Evolutionary conservation across 2,329 filamentous ascomycete species (phyloP), one percentile per base, ranked within the genome.

Genomic region (Chaetothyriales sp.): DNA sequence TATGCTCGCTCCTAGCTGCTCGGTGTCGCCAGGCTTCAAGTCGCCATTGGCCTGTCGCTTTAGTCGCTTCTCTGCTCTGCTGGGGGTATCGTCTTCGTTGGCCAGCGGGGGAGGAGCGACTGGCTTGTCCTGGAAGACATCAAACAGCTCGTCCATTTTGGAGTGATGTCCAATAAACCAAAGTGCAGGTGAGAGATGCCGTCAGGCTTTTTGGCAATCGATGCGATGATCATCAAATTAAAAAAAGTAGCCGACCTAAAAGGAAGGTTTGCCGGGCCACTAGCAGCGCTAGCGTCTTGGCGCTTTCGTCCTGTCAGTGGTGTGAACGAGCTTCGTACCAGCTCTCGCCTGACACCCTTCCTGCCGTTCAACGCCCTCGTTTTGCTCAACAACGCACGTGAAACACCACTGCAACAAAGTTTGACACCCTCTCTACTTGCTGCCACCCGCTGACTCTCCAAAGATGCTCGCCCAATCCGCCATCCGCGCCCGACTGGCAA

Each of bases 31-130:
- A 20, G 22, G 22, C 63, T 89, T 90, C 57, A 87, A 79, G 53
- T 79, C 78, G 55, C 87, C 86, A 65, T 88, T 89, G 42, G 83
- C 82, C 66, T 87, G 86, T 67, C 88, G 79, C 76, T 95, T 95
- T 36, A 54, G 47, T 71, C 88, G 92, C 70, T 73, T 84, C 66
- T 77, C 79, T 60, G 69, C 73, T 47, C 64, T 55, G 54, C 64
- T 67, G 54, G 59, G 58, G 55, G 65, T 67, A 46, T 60, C 51
- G 46, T 58, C 53, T 59, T 59, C 55, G 58, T 65, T 65, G 32
- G 61, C 57, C 49, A 61, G 51, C 6, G 55, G 44, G 10, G 51
- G 36, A 54, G 59, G 54, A 57, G 75, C 73, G 64, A 73, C 65
- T 47, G 79, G 72, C 63, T 76, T 73, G 61, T 84, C 81, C 57